These are phyloP conservation scores for Dalbergia cultrata DNA, from an alignment of 306 rosid genomes.

Conservation along the genomic window DNA sequence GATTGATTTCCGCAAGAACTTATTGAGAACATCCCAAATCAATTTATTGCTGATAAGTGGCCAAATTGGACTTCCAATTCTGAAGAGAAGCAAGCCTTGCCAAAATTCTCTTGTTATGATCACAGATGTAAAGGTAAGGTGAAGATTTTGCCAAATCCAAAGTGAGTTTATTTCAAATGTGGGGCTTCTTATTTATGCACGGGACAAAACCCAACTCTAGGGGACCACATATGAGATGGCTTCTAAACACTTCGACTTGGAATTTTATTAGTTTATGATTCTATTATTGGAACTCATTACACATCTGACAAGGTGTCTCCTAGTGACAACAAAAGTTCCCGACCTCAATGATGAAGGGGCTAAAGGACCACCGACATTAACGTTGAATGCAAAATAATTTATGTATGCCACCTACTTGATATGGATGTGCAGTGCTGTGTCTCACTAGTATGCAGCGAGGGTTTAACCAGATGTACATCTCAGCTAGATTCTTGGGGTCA, in stretches of 20 bases:
- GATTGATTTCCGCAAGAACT: not conserved
- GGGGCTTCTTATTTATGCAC: constrained; percentile 26
- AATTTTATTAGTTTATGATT: not conserved
- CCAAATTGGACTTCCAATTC: constrained; percentile 18
- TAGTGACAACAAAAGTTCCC: constrained; percentile 39
- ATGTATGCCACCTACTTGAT: constrained; percentile 12
- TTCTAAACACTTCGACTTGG: not conserved
- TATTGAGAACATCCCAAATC: not conserved
- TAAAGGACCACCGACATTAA: constrained; percentile 18
- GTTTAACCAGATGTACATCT: constrained; percentile 1
- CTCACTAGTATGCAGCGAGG: not conserved
- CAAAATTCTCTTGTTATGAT: constrained; percentile 2
- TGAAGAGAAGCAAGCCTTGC: constrained; percentile 9
- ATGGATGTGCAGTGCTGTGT: constrained; percentile 30
- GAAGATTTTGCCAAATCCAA: constrained; percentile 20
- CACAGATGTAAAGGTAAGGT: not conserved
- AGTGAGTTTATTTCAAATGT: constrained; percentile 9
- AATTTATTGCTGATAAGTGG: not conserved
- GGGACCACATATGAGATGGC: constrained; percentile 15
- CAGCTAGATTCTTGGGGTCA: not conserved
- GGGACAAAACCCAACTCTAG: constrained; percentile 17
- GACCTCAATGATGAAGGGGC: constrained; percentile 30
- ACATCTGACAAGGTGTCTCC: constrained; percentile 44
- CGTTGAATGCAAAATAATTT: constrained; percentile 27
- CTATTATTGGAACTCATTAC: constrained; percentile 14